Conservation (phyloP, 1,139 yeast species). For the Zhuliangozyma parablackwelliae region DNA sequence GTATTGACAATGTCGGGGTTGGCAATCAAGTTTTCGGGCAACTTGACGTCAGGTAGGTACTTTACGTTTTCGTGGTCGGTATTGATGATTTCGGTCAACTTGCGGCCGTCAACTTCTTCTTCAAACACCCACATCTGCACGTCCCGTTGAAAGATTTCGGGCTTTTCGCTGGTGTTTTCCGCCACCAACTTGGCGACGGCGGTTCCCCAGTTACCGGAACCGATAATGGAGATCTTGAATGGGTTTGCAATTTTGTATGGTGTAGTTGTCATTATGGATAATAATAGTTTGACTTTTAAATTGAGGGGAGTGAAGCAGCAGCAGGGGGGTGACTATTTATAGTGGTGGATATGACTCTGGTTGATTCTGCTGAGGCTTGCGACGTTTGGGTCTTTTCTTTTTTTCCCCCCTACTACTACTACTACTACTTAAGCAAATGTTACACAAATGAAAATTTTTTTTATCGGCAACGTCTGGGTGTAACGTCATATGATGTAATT, state of each 20-base stretch:
- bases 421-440: too few species aligned
- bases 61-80: constrained; percentile 83
- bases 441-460: too few species aligned
- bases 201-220: constrained; percentile 91
- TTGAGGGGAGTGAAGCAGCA: too few species aligned
- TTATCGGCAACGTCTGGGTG: too few species aligned
- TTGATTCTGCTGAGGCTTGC: too few species aligned
- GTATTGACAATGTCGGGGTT: constrained; percentile 75
- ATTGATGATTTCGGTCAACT: constrained; percentile 83
- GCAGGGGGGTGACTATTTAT: too few species aligned
- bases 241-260: constrained; percentile 37
- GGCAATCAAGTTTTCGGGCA: constrained; percentile 79
- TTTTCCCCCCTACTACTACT: too few species aligned
- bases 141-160: constrained; percentile 57
- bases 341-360: too few species aligned
- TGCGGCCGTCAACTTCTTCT: constrained; percentile 67
- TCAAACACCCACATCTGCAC: constrained; percentile 96
- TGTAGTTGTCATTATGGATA: constrained; percentile 26
- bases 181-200: constrained; percentile 92
- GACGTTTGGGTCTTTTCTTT: neutral
- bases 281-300: too few species aligned
- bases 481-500: too few species aligned
- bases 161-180: constrained; percentile 71
- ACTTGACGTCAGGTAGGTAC: constrained; percentile 73
- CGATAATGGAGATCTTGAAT: constrained; percentile 58